Percentiles rank a stretch among this genome's conserved stretches.
phyloP scores from a whole-genome alignment of 805 yeast species.

The Candida manassasensis region DNA sequence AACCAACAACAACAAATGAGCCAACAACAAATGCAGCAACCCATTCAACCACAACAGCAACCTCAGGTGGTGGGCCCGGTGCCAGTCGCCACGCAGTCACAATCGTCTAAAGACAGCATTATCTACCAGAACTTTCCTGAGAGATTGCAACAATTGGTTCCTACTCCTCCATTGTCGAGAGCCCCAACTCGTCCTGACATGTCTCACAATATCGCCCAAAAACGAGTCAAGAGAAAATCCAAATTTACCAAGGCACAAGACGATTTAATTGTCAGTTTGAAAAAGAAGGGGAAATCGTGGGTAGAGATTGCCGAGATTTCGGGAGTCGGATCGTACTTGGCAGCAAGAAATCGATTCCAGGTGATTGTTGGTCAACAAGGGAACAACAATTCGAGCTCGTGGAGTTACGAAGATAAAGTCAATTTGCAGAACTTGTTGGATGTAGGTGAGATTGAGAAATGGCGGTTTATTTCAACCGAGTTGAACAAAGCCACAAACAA shows the following conservation, averaged over 20 bases:
- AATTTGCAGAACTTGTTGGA: constrained; percentile 53
- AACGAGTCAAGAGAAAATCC: constrained; percentile 56
- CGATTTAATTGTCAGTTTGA: constrained; percentile 54
- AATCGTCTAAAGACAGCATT: constrained; percentile 8
- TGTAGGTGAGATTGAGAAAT: constrained; percentile 66
- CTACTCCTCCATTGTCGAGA: constrained; percentile 46
- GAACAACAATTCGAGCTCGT: constrained; percentile 56
- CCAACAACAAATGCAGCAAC: constrained; percentile 4
- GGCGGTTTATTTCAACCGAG: constrained; percentile 62
- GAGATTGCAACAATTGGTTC: constrained; percentile 30
- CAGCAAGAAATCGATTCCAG: constrained; percentile 75
- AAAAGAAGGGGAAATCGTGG: constrained; percentile 64
- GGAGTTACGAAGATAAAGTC: constrained; percentile 54
- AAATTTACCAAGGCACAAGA: constrained; percentile 70
- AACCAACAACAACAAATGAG: constrained; percentile 6
- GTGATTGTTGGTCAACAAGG: constrained; percentile 83
- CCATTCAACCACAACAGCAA: constrained; percentile 3
- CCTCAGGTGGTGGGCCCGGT: constrained; percentile 8
- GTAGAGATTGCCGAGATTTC: constrained; percentile 65
- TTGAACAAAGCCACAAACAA: constrained; percentile 52
- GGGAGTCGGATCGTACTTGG: constrained; percentile 59
- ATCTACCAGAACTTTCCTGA: constrained; percentile 20
- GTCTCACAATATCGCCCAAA: constrained; percentile 37
- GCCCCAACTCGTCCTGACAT: constrained; percentile 42
- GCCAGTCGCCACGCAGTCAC: constrained; percentile 5